Base-by-base conservation (phyloP, 495 filamentous ascomycete genomes). In the Cetradonia linearis region DNA sequence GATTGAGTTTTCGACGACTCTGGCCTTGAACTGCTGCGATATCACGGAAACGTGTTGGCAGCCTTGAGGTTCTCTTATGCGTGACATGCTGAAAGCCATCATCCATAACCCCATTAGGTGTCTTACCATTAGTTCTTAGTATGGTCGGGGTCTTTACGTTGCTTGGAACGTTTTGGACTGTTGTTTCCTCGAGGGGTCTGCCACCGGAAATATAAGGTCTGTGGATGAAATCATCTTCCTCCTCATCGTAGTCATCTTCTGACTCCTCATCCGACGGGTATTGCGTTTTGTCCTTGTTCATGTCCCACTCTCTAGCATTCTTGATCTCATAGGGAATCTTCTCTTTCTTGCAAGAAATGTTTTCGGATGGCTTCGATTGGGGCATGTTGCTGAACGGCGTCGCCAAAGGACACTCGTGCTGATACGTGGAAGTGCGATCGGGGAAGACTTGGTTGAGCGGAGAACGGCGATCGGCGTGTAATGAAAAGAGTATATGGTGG, bases 241-340 rank as follows among this genome's bases (percentile, higher is more conserved):
- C 23, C 4, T 53, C 37, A 4, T 55, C 6, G 28, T 50, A 36
- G 25, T 40, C 37, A 14, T 47, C 47, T 2, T 61, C 23, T 18
- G 59, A 56, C 1, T 44, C 52, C 3, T 49, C 44, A 30, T 50
- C 47, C 3, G 55, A 59, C 7, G 18, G 5, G 6, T 53, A 25
- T 13, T n/a, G 38, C 1, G 36, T 16, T 1, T 28, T 33, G 13
- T 36, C 10, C n/a, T 42, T 42, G 23, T 62, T 42, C 2, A 54
- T 23, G 16, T 62, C 60, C 61, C 56, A 59, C 5, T 59, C 61
- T 25, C 48, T 49, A 25, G 27, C 25, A 33, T 63, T 59, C 36
- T 34, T 50, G n/a, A 63, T 20, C 27, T 63, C 61, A 20, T 55
- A 59, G 0, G 61, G 61, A 8, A 59, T 55, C n/a, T 59, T 52